Percentiles rank a stretch among this genome's conserved stretches.
Conservation (phyloP, 2,329 filamentous ascomycete species). For the Nannizziopsis arthrosporioides region DNA sequence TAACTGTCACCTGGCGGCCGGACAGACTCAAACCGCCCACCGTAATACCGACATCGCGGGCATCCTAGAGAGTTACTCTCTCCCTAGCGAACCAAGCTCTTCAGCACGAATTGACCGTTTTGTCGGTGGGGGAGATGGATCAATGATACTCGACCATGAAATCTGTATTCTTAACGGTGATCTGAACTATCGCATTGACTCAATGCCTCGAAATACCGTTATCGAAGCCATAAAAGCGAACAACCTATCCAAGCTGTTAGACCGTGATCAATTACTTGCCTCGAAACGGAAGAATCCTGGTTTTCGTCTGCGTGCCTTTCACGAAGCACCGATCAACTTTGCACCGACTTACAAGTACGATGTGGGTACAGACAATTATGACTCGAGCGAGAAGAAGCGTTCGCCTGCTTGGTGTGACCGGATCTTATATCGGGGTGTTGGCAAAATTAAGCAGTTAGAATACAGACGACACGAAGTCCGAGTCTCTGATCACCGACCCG, state of each 20-base stretch:
- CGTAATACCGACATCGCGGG: constrained; percentile 86
- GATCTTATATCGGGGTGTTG: constrained; percentile 70
- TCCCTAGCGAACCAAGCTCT: constrained; percentile 61
- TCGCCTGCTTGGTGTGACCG: constrained; percentile 95
- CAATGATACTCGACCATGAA: constrained; percentile 91
- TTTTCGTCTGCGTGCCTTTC: constrained; percentile 78
- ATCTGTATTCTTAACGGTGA: constrained; percentile 95
- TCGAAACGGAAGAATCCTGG: constrained; percentile 79
- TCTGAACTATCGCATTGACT: constrained; percentile 95
- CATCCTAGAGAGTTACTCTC: constrained; percentile 66
- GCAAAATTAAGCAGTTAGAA: constrained; percentile 73
- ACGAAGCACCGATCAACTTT: constrained; percentile 83
- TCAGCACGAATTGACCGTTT: constrained; percentile 63
- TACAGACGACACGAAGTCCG: constrained; percentile 82
- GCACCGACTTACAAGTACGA: constrained; percentile 98
- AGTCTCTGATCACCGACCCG: constrained; percentile 85
- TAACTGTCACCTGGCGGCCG: constrained; percentile 93
- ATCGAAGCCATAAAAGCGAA: constrained; percentile 70
- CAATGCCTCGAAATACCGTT: constrained; percentile 87
- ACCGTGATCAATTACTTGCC: constrained; percentile 84
- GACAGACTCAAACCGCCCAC: constrained; percentile 77
- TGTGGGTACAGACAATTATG: constrained; percentile 85
- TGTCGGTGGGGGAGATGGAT: constrained; percentile 84
- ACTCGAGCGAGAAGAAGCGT: constrained; percentile 86
- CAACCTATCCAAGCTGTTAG: constrained; percentile 75